phyloP scores from a whole-genome alignment of 768 basidiomycete genomes.

The Inosperma sp. region DNA sequence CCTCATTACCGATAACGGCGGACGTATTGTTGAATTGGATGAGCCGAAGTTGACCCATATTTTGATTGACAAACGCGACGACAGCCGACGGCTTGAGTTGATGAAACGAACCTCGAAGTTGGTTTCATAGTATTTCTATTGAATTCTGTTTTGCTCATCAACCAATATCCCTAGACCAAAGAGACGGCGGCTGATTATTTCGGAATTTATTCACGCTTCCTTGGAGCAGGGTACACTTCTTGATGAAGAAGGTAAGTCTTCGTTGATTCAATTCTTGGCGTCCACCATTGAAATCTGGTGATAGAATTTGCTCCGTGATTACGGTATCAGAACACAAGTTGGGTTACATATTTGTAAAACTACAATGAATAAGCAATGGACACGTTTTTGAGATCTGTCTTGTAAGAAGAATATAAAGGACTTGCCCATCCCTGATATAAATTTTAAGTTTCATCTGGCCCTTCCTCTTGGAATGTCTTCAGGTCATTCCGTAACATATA shows the following conservation, averaged over 20 bases:
- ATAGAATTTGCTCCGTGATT: conserved; percentile 26
- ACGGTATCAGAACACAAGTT: background rate
- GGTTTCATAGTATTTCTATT: conserved; percentile 21
- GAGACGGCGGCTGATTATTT: conserved; percentile 69
- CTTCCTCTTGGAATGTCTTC: too few species aligned
- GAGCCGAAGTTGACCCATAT: conserved; percentile 85
- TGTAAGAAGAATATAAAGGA: too few species aligned
- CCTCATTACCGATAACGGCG: conserved; percentile 65
- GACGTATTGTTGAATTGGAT: conserved; percentile 59
- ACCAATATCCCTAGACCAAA: conserved; percentile 55
- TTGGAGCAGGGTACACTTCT: conserved; percentile 80
- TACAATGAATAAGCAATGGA: too few species aligned
- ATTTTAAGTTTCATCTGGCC: too few species aligned
- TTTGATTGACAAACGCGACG: conserved; percentile 78
- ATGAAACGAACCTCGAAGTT: conserved; percentile 70
- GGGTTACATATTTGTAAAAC: too few species aligned
- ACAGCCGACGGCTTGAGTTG: conserved; percentile 64
- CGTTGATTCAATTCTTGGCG: background rate
- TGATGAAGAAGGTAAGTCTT: conserved; percentile 72
- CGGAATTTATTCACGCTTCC: conserved; percentile 74
- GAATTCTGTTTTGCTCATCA: conserved; percentile 9
- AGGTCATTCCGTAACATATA: too few species aligned
- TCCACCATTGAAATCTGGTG: background rate
- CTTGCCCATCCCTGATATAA: too few species aligned
- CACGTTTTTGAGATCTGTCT: too few species aligned